Conservation (phyloP, 2,329 filamentous ascomycete species). For the Pseudocercospora eumusae region DNA sequence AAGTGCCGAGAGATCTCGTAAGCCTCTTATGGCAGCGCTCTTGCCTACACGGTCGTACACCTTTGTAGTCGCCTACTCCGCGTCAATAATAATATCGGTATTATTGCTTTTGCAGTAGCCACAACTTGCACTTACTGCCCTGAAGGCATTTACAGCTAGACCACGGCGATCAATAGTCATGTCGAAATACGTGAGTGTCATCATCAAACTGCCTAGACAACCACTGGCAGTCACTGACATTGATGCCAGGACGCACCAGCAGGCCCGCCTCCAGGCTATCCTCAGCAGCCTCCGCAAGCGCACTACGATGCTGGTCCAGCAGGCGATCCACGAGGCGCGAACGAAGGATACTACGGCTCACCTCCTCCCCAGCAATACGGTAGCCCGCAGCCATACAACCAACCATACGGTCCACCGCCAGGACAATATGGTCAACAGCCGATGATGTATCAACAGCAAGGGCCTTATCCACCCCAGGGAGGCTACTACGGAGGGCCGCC, state of each 20-base stretch:
- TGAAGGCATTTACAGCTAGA: neutral
- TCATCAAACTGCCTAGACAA: neutral
- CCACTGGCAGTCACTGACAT: conserved; percentile 6
- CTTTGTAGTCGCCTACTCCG: neutral
- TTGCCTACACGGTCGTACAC: neutral
- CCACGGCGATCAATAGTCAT: neutral
- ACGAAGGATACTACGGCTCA: conserved; percentile 25
- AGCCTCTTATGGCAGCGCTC: neutral
- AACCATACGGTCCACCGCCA: conserved; percentile 33
- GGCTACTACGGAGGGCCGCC: conserved; percentile 40
- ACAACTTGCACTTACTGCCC: neutral
- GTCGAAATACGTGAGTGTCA: conserved; percentile 14
- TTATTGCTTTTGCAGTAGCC: neutral
- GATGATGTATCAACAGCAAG: conserved; percentile 38
- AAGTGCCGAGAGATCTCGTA: conserved; percentile 5
- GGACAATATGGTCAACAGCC: conserved; percentile 44
- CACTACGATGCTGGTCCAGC: conserved; percentile 29
- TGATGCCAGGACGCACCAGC: conserved; percentile 24
- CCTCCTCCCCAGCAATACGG: conserved; percentile 23
- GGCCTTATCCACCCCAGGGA: conserved; percentile 39
- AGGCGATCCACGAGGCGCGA: conserved; percentile 25
- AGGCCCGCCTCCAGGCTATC: conserved; percentile 32
- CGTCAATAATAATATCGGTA: neutral
- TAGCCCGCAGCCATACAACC: conserved; percentile 26
- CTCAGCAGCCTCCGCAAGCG: conserved; percentile 28